Conservation (phyloP, 2,329 filamentous ascomycete species). For the Hymenoscyphus fraxineus region DNA sequence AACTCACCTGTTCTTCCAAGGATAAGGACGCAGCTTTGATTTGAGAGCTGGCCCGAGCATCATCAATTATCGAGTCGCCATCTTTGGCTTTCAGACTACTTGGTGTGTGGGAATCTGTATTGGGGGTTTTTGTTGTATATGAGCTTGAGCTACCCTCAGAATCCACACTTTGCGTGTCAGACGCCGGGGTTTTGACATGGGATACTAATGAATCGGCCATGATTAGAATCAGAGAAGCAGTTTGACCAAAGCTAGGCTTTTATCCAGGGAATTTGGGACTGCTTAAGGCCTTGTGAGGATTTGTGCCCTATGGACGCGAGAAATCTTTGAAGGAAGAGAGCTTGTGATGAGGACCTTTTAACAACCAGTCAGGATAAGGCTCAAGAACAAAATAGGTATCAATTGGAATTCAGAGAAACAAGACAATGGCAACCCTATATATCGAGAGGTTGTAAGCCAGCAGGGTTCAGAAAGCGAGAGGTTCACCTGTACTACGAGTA, state of each 20-base stretch:
- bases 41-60: constrained; percentile 25
- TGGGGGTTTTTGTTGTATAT: constrained; percentile 28
- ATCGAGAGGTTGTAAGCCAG: neutral
- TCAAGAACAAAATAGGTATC: neutral
- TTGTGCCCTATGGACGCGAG: neutral
- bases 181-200: constrained; percentile 27
- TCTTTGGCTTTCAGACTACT: constrained; percentile 25
- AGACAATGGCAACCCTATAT: neutral
- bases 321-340: neutral
- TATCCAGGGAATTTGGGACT: neutral
- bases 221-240: neutral
- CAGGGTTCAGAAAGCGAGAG: constrained; percentile 19
- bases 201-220: constrained; percentile 26
- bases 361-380: neutral
- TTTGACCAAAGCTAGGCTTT: neutral
- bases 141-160: constrained; percentile 25
- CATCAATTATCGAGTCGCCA: constrained; percentile 15
- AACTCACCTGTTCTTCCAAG: constrained; percentile 33
- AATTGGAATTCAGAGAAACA: neutral
- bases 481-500: constrained; percentile 17
- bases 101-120: constrained; percentile 30
- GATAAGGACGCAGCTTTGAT: constrained; percentile 30
- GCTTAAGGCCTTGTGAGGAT: too few relatives aligned
- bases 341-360: neutral
- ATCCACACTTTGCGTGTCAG: constrained; percentile 27